Base-by-base conservation (phyloP, 2,329 filamentous ascomycete genomes). In the Aspergillus sp. region DNA sequence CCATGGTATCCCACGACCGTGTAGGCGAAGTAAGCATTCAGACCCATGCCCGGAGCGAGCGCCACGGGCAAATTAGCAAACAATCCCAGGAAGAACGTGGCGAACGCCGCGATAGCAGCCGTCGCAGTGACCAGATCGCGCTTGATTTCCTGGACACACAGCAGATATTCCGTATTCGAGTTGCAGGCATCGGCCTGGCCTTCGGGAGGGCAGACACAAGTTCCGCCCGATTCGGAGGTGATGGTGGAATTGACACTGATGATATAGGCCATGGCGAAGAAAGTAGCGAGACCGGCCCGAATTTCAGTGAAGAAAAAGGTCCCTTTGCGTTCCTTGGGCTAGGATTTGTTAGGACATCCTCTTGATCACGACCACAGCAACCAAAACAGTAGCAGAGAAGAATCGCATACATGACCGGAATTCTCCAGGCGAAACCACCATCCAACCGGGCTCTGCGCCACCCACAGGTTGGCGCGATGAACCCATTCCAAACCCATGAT, bases 1-100 rank as follows among this genome's bases (percentile, higher is more conserved):
- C 90, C 91, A 67, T 92, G 86, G 64, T 78, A 84, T 3, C 91
- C 91, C 52, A 95, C 90, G 42, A 90, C 87, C 0, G 84, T 88
- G 67, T 88, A 95, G 21, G 90, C 82, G 66, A 95, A 95, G 70
- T 95, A 95, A 16, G 90, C 90, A 66, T 96, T 96, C 50, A 95
- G 71, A 21, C 91, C 88, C 87, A 91, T 89, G 34, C 88, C 88
- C 14, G 88, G 87, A 5, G 87, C 88, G 41, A 89, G 72, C 7
- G 84, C 86, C 59, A 90, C 85, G 1, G 90, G 89, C 48, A 93
- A 78, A 61, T 95, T 95, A 57, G 91, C 87, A 58, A 92, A 84
- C 1, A 93, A 71, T 17, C 91, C 91, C 87, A 95, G 91, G 71
- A 80, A 86, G 71, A 95, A 91, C n/a, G 85, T 87, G 3, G 88